Percentiles rank a stretch among this genome's conserved stretches.
Evolutionary conservation across 768 basidiomycete species (phyloP).

Genomic region (Fibroporia radiculosa): DNA sequence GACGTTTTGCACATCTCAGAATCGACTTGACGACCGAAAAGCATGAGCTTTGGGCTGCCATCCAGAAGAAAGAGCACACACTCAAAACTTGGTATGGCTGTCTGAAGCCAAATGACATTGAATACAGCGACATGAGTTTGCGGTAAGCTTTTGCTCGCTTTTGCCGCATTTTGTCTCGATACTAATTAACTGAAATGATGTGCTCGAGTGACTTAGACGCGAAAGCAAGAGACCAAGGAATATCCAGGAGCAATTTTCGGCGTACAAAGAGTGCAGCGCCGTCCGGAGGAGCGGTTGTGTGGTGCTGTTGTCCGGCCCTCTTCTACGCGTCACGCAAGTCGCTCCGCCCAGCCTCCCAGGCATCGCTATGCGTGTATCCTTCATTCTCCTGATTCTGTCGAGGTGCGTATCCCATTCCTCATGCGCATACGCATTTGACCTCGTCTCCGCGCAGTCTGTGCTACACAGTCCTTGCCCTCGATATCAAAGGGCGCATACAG

Average conservation of each 20-base stretch:
- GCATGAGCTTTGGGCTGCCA: no score
- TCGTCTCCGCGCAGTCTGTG: slow-evolving; percentile 12
- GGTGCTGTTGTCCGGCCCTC: slow-evolving; percentile 1
- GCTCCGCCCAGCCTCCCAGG: not conserved
- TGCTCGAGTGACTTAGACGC: no score
- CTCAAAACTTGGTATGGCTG: slow-evolving; percentile 92
- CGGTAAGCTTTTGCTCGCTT: slow-evolving; percentile 93
- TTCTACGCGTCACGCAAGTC: not conserved
- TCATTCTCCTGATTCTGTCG: slow-evolving; percentile 11
- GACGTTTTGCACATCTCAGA: slow-evolving; percentile 73
- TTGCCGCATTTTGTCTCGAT: slow-evolving; percentile 63
- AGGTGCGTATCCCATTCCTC: slow-evolving; percentile 6
- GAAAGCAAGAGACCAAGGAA: no score
- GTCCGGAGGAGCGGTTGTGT: slow-evolving; percentile 1
- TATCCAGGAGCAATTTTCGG: no score
- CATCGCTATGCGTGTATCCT: slow-evolving; percentile 10
- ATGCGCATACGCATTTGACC: not conserved
- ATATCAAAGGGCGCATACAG: slow-evolving; percentile 52
- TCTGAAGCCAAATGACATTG: slow-evolving; percentile 80
- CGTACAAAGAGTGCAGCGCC: no score
- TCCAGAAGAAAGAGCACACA: slow-evolving; percentile 34
- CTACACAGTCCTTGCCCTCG: slow-evolving; percentile 33
- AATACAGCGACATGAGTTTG: slow-evolving; percentile 90
- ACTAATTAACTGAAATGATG: no score
- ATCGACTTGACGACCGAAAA: slow-evolving; percentile 64